These are phyloP conservation scores for Akanthomyces muscarius DNA, from an alignment of 2,329 filamentous ascomycete genomes.

Conservation along the genomic window DNA sequence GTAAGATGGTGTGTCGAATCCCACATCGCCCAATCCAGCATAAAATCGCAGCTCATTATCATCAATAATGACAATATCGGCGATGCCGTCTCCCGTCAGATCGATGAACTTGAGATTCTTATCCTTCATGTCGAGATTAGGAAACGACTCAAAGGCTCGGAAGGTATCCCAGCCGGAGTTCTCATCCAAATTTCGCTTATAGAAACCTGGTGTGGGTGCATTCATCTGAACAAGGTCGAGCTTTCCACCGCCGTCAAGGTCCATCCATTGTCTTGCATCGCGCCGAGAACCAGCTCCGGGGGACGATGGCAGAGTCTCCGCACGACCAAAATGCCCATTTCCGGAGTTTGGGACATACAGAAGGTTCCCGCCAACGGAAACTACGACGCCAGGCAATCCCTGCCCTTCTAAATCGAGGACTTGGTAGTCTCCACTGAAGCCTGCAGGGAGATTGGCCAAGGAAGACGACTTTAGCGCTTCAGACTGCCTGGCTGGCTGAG, in stretches of 20 bases:
- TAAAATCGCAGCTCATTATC: conserved; percentile 19
- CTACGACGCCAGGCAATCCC: conserved; percentile 9
- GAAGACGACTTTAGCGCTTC: conserved; percentile 6
- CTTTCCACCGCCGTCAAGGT: conserved; percentile 13
- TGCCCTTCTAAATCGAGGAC: conserved; percentile 13
- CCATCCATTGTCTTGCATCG: conserved; percentile 7
- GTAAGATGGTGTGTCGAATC: conserved; percentile 3
- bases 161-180: conserved; percentile 3
- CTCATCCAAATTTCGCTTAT: conserved; percentile 9
- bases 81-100: conserved; percentile 19
- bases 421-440: conserved; percentile 11
- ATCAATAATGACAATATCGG: conserved; percentile 23
- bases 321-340: conserved; percentile 6
- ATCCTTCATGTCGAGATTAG: conserved; percentile 4
- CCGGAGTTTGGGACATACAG: neutral
- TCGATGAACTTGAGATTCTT: conserved; percentile 16
- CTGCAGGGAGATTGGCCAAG: conserved; percentile 8
- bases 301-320: neutral
- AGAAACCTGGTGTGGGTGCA: neutral
- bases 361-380: conserved; percentile 1
- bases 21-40: conserved; percentile 13
- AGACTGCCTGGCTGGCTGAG: conserved; percentile 6
- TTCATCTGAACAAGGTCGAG: conserved; percentile 9
- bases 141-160: conserved; percentile 6
- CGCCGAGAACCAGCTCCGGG: neutral